These are phyloP conservation scores for Agaricus subrufescens DNA, from an alignment of 768 basidiomycete genomes.

Conservation along the genomic window DNA sequence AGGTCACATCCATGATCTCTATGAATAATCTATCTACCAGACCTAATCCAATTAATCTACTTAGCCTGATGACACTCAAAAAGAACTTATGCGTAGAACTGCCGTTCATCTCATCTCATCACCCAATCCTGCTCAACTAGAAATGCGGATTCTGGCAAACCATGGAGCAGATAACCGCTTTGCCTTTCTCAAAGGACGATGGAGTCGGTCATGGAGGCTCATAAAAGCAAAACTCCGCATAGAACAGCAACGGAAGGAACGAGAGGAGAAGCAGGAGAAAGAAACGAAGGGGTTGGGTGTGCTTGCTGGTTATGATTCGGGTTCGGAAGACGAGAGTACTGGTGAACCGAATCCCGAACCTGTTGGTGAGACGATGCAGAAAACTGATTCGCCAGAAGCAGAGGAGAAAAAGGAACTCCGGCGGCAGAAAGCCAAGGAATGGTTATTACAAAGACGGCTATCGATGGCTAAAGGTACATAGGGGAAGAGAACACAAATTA, in stretches of 20 bases:
- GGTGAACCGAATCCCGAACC: not conserved
- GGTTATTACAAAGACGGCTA: constrained; percentile 46
- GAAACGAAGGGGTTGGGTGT: constrained; percentile 37
- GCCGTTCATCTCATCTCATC: constrained; percentile 64
- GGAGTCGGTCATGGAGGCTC: constrained; percentile 58
- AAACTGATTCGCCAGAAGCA: constrained; percentile 8
- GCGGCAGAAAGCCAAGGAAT: constrained; percentile 52
- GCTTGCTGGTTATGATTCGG: constrained; percentile 55
- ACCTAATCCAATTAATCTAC: not conserved
- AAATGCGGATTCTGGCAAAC: constrained; percentile 87
- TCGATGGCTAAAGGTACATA: not conserved
- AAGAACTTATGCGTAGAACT: constrained; percentile 70
- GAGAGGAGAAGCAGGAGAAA: constrained; percentile 20
- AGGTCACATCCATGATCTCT: not conserved
- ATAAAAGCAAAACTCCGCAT: constrained; percentile 43
- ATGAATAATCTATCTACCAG: not conserved
- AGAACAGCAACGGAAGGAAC: constrained; percentile 21
- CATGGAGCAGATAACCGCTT: constrained; percentile 76
- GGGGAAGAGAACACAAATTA: not conserved
- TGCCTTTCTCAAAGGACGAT: constrained; percentile 76
- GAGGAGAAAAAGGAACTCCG: constrained; percentile 40
- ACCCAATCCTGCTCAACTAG: constrained; percentile 75
- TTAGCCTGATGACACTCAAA: constrained; percentile 58
- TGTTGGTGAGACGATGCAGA: constrained; percentile 15
- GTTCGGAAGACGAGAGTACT: constrained; percentile 26